A percentile compares a stretch with the other conserved stretches of the same genome.
Evolutionary conservation across 2,329 filamentous ascomycete species (phyloP).

Genomic region (Madurella fahalii): DNA sequence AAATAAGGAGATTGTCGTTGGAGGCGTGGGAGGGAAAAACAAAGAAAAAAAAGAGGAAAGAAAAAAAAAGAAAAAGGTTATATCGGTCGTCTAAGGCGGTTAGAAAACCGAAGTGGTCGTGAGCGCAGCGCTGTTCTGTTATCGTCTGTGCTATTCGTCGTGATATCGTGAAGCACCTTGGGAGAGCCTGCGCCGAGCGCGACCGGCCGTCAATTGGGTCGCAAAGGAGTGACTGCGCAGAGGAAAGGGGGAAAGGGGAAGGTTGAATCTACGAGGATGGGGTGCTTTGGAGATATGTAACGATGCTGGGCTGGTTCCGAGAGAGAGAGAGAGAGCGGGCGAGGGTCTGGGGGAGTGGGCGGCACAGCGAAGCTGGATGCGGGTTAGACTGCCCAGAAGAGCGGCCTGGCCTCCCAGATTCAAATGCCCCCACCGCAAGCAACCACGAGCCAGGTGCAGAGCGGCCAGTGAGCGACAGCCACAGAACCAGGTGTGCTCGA

Average conservation of each 20-base stretch:
- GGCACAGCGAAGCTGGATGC: conserved; percentile 2
- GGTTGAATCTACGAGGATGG: conserved; percentile 15
- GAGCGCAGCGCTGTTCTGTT: conserved; percentile 16
- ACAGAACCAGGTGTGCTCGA: conserved; percentile 12
- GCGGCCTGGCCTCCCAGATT: conserved; percentile 7
- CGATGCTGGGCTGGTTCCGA: conserved; percentile 15
- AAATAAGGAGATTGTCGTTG: conserved; percentile 5
- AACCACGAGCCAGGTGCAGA: conserved; percentile 1
- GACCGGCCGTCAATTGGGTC: conserved; percentile 24
- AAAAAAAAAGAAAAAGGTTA: conserved; percentile 15
- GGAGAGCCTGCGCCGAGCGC: conserved; percentile 27
- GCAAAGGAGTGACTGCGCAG: conserved; percentile 28
- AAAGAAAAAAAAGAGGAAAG: conserved; percentile 2
- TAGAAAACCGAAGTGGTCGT: conserved; percentile 10
- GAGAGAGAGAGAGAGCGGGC: conserved; percentile 9
- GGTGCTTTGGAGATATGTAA: conserved; percentile 23
- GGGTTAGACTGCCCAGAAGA: neutral
- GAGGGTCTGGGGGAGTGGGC: conserved; percentile 10
- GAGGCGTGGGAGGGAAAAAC: neutral
- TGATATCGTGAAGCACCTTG: conserved; percentile 16
- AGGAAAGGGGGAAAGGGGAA: conserved; percentile 11
- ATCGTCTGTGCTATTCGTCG: conserved; percentile 14
- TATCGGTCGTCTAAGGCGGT: conserved; percentile 13
- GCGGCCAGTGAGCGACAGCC: conserved; percentile 17
- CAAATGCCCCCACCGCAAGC: conserved; percentile 6